Evolutionary conservation across 2,329 filamentous ascomycete genomes (phyloP).

Genomic region (Zymoseptoria passerinii): DNA sequence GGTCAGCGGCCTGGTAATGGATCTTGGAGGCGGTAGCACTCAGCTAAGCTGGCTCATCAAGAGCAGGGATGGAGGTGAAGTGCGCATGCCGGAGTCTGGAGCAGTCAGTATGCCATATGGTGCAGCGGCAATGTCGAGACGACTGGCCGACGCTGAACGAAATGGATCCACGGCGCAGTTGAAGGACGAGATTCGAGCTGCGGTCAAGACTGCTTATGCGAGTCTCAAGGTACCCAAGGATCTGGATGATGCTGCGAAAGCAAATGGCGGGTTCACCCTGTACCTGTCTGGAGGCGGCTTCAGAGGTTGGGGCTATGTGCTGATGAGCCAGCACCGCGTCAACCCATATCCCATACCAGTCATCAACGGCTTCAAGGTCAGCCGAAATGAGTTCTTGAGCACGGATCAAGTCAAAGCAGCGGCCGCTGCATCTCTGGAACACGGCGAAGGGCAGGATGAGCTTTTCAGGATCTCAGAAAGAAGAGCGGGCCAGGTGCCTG

Average conservation of each 20-base stretch:
- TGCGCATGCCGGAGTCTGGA: constrained; percentile 45
- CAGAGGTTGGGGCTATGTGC: constrained; percentile 79
- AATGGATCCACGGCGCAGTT: constrained; percentile 36
- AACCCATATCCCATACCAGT: constrained; percentile 75
- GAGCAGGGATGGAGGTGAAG: constrained; percentile 40
- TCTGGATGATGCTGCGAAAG: constrained; percentile 37
- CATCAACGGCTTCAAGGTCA: constrained; percentile 68
- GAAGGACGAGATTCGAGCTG: constrained; percentile 40
- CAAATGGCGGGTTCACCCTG: constrained; percentile 52
- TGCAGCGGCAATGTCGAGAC: constrained; percentile 55
- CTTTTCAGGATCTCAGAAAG: constrained; percentile 71
- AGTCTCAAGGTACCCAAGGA: constrained; percentile 48
- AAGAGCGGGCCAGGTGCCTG: constrained; percentile 71
- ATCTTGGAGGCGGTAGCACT: constrained; percentile 67
- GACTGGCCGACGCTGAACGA: constrained; percentile 40
- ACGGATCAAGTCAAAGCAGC: constrained; percentile 39
- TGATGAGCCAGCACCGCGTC: constrained; percentile 69
- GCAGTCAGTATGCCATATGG: constrained; percentile 63
- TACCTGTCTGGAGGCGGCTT: constrained; percentile 89
- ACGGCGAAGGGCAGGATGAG: constrained; percentile 27
- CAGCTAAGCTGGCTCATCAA: constrained; percentile 58
- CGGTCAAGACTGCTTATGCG: constrained; percentile 39
- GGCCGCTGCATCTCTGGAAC: constrained; percentile 29
- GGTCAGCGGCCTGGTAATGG: constrained; percentile 74
- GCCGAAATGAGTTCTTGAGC: constrained; percentile 52